Evolutionary conservation across 306 rosid genomes (phyloP).

Genomic region (Coriaria nepalensis): DNA sequence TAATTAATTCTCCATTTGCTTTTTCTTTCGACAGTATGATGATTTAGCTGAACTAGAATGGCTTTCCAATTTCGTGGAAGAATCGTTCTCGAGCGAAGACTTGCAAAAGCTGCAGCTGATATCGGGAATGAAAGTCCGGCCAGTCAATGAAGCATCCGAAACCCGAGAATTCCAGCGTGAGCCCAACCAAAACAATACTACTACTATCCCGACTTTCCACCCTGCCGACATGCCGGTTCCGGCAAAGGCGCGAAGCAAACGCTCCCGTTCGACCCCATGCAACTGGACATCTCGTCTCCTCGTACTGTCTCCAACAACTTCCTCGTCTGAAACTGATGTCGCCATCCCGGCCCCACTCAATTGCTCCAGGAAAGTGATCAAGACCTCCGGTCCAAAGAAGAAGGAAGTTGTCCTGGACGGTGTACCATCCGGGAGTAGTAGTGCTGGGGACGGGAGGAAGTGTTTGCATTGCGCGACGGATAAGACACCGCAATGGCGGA

Average conservation of each 20-base stretch:
- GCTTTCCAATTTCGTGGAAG: slow-evolving; percentile 77
- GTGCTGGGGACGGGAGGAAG: slow-evolving; percentile 38
- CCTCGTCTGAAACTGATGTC: slow-evolving; percentile 20
- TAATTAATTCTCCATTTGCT: too few species aligned
- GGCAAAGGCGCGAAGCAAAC: slow-evolving; percentile 83
- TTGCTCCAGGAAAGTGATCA: slow-evolving; percentile 19
- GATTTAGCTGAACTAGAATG: slow-evolving; percentile 86
- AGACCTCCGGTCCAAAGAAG: slow-evolving; percentile 22
- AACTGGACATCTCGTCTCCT: slow-evolving; percentile 73
- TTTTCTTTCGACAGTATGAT: too few species aligned
- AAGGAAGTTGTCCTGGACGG: slow-evolving; percentile 32
- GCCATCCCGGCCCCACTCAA: slow-evolving; percentile 8
- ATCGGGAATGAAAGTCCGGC: slow-evolving; percentile 41
- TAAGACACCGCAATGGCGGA: slow-evolving; percentile 90
- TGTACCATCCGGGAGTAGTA: background rate
- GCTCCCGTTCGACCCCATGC: slow-evolving; percentile 65
- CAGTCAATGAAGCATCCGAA: slow-evolving; percentile 22
- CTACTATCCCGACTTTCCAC: slow-evolving; percentile 16
- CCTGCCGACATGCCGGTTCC: slow-evolving; percentile 43
- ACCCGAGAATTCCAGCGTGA: slow-evolving; percentile 22
- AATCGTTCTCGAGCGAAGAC: slow-evolving; percentile 78
- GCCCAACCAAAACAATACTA: slow-evolving; percentile 8
- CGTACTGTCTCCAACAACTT: slow-evolving; percentile 31
- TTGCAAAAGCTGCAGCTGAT: slow-evolving; percentile 60
- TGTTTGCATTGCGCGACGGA: slow-evolving; percentile 89